A percentile compares a stretch with the other conserved stretches of the same genome.
Evolutionary conservation across 257 asterid genomes (phyloP).

Genomic region (Solanum sitiens): DNA sequence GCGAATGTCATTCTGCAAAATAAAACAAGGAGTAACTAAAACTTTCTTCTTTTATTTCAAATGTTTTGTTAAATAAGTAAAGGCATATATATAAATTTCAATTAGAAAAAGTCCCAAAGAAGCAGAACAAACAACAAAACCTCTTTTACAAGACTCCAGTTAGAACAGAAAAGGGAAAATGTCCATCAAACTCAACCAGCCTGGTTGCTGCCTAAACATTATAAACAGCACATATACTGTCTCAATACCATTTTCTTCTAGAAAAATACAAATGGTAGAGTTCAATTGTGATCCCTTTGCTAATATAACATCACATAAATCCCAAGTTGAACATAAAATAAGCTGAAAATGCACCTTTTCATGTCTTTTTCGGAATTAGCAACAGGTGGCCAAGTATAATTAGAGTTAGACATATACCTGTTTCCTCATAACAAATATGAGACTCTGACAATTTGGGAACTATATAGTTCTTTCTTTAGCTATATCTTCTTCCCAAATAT

Average conservation of each 20-base stretch:
- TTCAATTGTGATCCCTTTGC: neutral
- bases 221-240: neutral
- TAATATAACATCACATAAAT: neutral
- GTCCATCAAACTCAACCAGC: neutral
- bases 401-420: neutral
- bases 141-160: neutral
- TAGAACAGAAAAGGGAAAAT: neutral
- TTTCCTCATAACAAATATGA: neutral
- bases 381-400: neutral
- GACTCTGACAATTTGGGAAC: neutral
- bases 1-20: conserved; percentile 82
- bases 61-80: neutral
- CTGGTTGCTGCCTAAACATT: neutral
- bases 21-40: neutral
- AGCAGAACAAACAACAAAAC: neutral
- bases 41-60: neutral
- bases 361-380: neutral
- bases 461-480: neutral
- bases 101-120: neutral
- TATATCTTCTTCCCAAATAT: neutral
- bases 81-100: neutral
- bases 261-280: neutral
- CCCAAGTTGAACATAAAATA: neutral
- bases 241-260: neutral
- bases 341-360: neutral